Evolutionary conservation across 2,329 filamentous ascomycete species (phyloP), one percentile per base, ranked within the genome.

Genomic region (Endoconidiophora laricicola): DNA sequence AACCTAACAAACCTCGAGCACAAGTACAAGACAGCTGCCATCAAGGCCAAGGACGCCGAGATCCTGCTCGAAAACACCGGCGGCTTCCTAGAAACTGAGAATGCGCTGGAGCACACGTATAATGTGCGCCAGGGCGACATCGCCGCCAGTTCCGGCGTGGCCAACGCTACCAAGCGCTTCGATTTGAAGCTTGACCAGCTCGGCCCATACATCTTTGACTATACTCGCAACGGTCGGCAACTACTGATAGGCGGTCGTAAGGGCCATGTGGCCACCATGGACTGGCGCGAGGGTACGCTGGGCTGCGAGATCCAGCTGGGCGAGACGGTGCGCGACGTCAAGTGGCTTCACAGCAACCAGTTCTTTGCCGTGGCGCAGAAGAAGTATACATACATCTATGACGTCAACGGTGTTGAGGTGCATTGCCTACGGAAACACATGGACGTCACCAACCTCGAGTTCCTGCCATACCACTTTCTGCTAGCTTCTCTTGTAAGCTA

Each of bases 361-460:
- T 83, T 79, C 66, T 95, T 96, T 66, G 90, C 90, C 0, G 86
- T 94, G 10, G 87, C 91, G 42, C 90, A 98, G 66, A 95, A 94
- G 71, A 91, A 90, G 66, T 83, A 91, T 58, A 85, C 91, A 56
- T 98, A 94, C 68, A 95, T 98, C 56, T 98, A 98, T 69, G 91
- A 95, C 60, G 73, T 79, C 52, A 77, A 85, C 51, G 91, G 91
- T 47, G 84, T 95, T 18, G 91, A 98, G 67, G 68, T 98, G 49
- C 91, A 98, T 63, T 88, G 85, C 61, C 67, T 98, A 60, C 81
- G 80, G 64, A 91, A 91, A 63, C 90, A 94, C 62, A 76, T 85
- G 54, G 91, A 98, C 63, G 85, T 93, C 12, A 83, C 84, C 10
- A 82, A 93, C 63, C 86, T 98, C 74, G 86, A 96, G 65, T 98